These are phyloP conservation scores for Tuber magnatum DNA, from an alignment of 495 filamentous ascomycete genomes.

Conservation along the genomic window DNA sequence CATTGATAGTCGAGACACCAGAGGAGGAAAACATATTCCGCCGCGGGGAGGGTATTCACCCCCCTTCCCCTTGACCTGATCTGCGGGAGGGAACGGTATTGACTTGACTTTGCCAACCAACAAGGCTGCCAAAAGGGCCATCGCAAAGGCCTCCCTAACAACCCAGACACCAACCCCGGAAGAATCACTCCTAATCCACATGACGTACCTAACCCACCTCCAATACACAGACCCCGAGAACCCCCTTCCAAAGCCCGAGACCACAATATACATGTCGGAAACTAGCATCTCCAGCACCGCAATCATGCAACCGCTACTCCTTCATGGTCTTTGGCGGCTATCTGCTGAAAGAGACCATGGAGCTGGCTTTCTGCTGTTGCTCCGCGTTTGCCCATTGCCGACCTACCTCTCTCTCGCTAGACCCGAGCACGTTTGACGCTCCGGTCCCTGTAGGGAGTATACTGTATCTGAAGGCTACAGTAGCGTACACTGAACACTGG, in stretches of 20 bases:
- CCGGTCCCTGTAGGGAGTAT: slow-evolving; percentile 79
- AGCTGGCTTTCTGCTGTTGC: slow-evolving; percentile 83
- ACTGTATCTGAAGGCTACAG: slow-evolving; percentile 67
- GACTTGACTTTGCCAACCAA: slow-evolving; percentile 43
- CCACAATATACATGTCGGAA: slow-evolving; percentile 59
- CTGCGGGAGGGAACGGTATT: not conserved
- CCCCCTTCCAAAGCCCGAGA: slow-evolving; percentile 52
- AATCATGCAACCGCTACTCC: slow-evolving; percentile 79
- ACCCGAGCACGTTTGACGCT: slow-evolving; percentile 75
- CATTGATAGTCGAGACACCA: slow-evolving; percentile 58
- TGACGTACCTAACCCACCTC: slow-evolving; percentile 68
- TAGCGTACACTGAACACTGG: slow-evolving; percentile 69
- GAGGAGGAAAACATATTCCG: slow-evolving; percentile 63
- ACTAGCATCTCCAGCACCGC: slow-evolving; percentile 62
- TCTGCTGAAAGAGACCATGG: slow-evolving; percentile 72
- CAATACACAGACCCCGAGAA: slow-evolving; percentile 61
- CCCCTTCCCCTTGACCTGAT: not conserved
- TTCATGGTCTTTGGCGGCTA: slow-evolving; percentile 91
- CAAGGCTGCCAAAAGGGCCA: slow-evolving; percentile 64
- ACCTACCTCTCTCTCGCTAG: slow-evolving; percentile 69
- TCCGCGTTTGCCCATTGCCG: slow-evolving; percentile 66
- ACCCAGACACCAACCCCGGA: slow-evolving; percentile 68
- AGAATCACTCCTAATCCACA: slow-evolving; percentile 71
- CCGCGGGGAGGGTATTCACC: slow-evolving; percentile 52
- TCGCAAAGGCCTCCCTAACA: slow-evolving; percentile 56